These are phyloP conservation scores for Calonectria crousiana DNA, from an alignment of 2,329 filamentous ascomycete genomes.

Conservation along the genomic window DNA sequence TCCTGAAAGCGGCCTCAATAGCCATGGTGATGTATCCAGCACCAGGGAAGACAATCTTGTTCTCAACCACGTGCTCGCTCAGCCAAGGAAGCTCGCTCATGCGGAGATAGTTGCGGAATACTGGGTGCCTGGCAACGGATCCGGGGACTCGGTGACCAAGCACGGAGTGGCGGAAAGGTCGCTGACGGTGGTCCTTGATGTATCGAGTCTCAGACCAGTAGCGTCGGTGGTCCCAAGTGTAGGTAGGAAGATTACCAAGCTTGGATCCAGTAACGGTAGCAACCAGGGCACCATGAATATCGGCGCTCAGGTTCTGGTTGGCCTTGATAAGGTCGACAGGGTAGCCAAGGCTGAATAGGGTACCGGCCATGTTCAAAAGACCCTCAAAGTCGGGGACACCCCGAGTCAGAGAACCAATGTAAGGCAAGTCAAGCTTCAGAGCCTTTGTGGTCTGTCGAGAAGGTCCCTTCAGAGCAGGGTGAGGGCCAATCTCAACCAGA, in stretches of 20 bases:
- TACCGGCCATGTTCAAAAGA: constrained; percentile 41
- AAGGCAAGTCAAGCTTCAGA: constrained; percentile 45
- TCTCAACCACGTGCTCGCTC: constrained; percentile 47
- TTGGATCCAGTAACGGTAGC: constrained; percentile 26
- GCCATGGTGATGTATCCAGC: constrained; percentile 51
- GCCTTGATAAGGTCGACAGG: constrained; percentile 45
- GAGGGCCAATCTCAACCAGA: constrained; percentile 44
- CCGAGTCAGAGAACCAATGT: constrained; percentile 43
- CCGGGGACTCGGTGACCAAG: constrained; percentile 39
- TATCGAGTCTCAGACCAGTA: constrained; percentile 45
- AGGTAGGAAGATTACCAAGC: constrained; percentile 42
- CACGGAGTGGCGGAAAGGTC: constrained; percentile 41
- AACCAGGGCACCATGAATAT: constrained; percentile 20
- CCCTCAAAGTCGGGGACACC: constrained; percentile 40
- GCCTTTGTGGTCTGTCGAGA: constrained; percentile 38
- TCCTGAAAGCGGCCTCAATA: constrained; percentile 42
- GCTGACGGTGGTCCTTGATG: constrained; percentile 39
- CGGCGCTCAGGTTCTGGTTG: constrained; percentile 41
- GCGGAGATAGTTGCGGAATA: constrained; percentile 50
- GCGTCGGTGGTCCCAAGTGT: constrained; percentile 48
- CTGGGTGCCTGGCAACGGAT: constrained; percentile 40
- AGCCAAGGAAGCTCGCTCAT: constrained; percentile 51
- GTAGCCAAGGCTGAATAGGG: constrained; percentile 45
- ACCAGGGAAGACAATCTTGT: constrained; percentile 48
- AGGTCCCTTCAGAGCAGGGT: constrained; percentile 42